Base-by-base conservation (phyloP, 495 filamentous ascomycete genomes). In the Penicillium lagena region DNA sequence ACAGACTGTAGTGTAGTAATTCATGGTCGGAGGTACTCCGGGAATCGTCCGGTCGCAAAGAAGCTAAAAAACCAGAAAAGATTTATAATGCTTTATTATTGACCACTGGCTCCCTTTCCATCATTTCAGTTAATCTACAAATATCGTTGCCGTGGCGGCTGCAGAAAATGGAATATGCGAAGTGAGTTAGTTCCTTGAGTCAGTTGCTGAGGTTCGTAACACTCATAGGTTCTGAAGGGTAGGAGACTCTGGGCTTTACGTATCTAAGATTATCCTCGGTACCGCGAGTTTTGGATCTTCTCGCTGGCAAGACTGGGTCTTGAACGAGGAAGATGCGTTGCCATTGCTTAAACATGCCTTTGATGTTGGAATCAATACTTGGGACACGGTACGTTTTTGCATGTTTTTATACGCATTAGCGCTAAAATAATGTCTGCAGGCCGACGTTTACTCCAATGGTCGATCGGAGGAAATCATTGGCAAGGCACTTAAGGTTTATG, bases 401-500 rank as follows among this genome's bases (percentile, higher is more conserved):
- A 22, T 13, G 38, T 9, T 67, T 10, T 7, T 11, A 1, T 12
- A 37, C 29, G 22, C 6, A 6, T 22, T 22, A 22, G 22, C 4
- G 0, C 22, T 22, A 4, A 22, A 22, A 22, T 6, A 31, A 7
- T 29, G 22, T 27, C 35, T 39, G 33, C n/a, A 74, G 68, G 75
- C 75, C 15, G 76, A 79, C 51, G 58, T 76, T 46, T 91, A 91
- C 67, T 86, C 82, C 2, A 77, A 90, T 55, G 89, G 89, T 22
- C 62, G 50, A 7, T 85, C 80, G 6, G 88, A 94, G 59, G 57
- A 72, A 39, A 78, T 91, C 54, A 73, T 91, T 40, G 86, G 79
- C 60, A 91, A 90, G 61, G 86, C 87, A 2, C 62, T 93, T 41
- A 82, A 81, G 59, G 66, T 83, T 50, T 89, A 82, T 69, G 71